A percentile compares a stretch with the other conserved stretches of the same genome.
These are phyloP conservation scores for Sechiopsis laciniata DNA, from an alignment of 306 rosid species.

Conservation along the genomic window DNA sequence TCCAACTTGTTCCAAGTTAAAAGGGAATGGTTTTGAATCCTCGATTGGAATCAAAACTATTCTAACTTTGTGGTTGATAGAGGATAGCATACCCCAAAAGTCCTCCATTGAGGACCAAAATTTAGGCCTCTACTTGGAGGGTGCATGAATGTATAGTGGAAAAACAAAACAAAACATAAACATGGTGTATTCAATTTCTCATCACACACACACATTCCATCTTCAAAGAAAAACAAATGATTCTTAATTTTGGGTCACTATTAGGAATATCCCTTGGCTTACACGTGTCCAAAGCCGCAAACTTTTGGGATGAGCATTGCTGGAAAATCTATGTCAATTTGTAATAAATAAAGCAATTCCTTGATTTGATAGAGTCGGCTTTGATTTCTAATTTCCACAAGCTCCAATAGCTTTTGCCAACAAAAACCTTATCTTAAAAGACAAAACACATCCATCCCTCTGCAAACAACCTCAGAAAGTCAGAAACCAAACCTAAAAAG, in stretches of 20 bases:
- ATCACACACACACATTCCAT: neutral
- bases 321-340: constrained; percentile 18
- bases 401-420: neutral
- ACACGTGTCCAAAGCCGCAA: constrained; percentile 13
- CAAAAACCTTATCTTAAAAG: constrained; percentile 16
- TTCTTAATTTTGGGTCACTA: constrained; percentile 9
- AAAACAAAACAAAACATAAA: neutral
- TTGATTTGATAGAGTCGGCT: constrained; percentile 15
- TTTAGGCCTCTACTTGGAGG: neutral
- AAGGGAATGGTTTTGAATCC: neutral
- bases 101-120: neutral
- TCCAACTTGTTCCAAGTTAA: neutral
- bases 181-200: neutral
- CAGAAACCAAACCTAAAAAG: neutral
- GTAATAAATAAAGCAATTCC: neutral
- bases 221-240: neutral
- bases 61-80: neutral
- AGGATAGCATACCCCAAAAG: neutral
- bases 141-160: too few relatives aligned
- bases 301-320: constrained; percentile 17
- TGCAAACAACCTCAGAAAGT: neutral
- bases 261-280: constrained; percentile 15
- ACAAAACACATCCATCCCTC: neutral
- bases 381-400: constrained; percentile 1
- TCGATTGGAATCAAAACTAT: neutral